Conservation (phyloP, 2,329 filamentous ascomycete species). For the Pestalotiopsis sp. region DNA sequence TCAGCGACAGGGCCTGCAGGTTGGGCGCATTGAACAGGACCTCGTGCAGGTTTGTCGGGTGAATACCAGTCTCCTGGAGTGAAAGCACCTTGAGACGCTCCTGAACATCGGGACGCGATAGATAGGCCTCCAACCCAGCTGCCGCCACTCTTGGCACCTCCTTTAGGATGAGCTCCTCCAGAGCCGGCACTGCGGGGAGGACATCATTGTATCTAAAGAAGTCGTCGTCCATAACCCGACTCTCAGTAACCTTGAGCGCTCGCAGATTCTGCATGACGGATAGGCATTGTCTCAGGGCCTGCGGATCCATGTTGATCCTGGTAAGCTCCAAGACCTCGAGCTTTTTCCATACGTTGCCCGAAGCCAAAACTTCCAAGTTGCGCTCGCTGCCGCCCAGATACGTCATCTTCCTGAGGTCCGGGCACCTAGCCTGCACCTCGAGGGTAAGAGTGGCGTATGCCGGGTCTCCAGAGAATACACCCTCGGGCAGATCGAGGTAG, state of each 20-base stretch:
- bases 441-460: slow-evolving; percentile 74
- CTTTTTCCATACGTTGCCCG: slow-evolving; percentile 65
- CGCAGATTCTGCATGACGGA: slow-evolving; percentile 65
- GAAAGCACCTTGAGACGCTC: slow-evolving; percentile 66
- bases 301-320: slow-evolving; percentile 68
- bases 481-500: slow-evolving; percentile 89
- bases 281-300: slow-evolving; percentile 69
- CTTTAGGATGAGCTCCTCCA: slow-evolving; percentile 73
- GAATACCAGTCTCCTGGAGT: slow-evolving; percentile 71
- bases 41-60: slow-evolving; percentile 59
- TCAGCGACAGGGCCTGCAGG: slow-evolving; percentile 58
- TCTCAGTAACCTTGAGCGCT: slow-evolving; percentile 72
- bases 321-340: slow-evolving; percentile 74
- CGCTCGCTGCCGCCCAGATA: slow-evolving; percentile 78
- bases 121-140: slow-evolving; percentile 67
- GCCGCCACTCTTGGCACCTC: slow-evolving; percentile 72
- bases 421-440: slow-evolving; percentile 81
- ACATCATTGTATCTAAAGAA: slow-evolving; percentile 68
- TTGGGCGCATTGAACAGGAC: slow-evolving; percentile 58
- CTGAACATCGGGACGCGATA: slow-evolving; percentile 61
- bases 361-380: slow-evolving; percentile 69
- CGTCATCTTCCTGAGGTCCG: slow-evolving; percentile 84
- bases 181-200: slow-evolving; percentile 70
- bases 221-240: slow-evolving; percentile 72
- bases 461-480: slow-evolving; percentile 79